Evolutionary conservation across 805 yeast genomes (phyloP), one percentile per base, ranked within the genome.

Genomic region (Cyberlindnera nakhonratchasimensis): DNA sequence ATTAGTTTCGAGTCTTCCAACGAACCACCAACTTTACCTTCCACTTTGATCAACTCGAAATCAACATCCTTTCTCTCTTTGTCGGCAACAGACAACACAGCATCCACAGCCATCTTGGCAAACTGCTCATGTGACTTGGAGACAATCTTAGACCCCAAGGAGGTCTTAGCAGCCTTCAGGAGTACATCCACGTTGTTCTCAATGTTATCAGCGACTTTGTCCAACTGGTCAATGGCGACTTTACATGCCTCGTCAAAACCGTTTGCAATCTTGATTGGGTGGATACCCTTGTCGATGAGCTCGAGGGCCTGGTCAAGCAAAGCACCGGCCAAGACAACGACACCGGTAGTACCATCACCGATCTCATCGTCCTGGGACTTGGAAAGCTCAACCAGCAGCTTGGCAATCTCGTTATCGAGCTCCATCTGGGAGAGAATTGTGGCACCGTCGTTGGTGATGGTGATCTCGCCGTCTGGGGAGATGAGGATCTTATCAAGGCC

Each of bases 281-380:
- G 99, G 50, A 93, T 90, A 43, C 98, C 98, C 69, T 86, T 88
- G 59, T 93, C 97, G 52, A 93, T 90, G 50, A 93, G 77, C 61
- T 89, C 97, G 43, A 85, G 67, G 3, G 99, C 97, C 68, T 93
- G 96, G 63, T 91, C 97, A 45, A 93, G 72, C 50, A 93, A 71
- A 3, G 98, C 95, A 52, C 96, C 86, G 1, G 99, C 98, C 39
- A 93, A 71, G 2, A 93, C 98, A 40, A 93, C 98, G 22, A 93
- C 99, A 61, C 98, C 98, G 5, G 99, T 93, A 22, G 99, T 93
- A 60, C 99, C 99, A 64, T 91, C 99, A 43, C 99, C 99, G 62
- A 91, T 88, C 68, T 91, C 98, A 63, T 93, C 96, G 65, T 91
- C 99, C 71, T 91, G 99, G 21, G 96, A 86, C 63, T 79, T 86